These are phyloP conservation scores for Nitzschia palea DNA, from an alignment of 108 stramenopile genomes.

Conservation along the genomic window DNA sequence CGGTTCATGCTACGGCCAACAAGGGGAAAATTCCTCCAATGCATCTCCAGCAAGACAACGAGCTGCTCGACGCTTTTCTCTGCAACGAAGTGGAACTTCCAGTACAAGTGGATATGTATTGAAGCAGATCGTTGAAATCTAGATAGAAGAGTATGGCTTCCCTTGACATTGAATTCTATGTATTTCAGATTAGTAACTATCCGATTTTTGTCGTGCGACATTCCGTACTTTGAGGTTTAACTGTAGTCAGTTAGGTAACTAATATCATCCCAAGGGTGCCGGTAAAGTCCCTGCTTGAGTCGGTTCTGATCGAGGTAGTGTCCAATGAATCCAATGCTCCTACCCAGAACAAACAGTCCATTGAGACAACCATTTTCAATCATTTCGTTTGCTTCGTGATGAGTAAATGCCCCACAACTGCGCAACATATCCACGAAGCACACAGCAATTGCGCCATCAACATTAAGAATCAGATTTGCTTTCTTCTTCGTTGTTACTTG, in stretches of 20 bases:
- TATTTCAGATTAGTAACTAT: too few relatives aligned
- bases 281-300: conserved; percentile 88
- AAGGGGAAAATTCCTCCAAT: too few relatives aligned
- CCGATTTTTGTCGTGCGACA: too few relatives aligned
- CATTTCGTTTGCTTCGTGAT: conserved; percentile 85
- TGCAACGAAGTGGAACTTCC: neutral
- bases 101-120: neutral
- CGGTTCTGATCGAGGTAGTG: conserved; percentile 92
- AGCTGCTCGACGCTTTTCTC: conserved; percentile 1
- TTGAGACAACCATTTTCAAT: conserved; percentile 89
- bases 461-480: conserved; percentile 88
- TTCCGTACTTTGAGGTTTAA: too few relatives aligned
- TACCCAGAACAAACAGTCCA: conserved; percentile 87
- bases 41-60: neutral
- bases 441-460: conserved; percentile 92
- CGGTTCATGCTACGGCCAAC: too few relatives aligned
- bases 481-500: conserved; percentile 90
- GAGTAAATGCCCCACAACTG: conserved; percentile 85
- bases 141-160: neutral
- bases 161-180: neutral
- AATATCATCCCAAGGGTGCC: conserved; percentile 94
- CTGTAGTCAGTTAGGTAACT: conserved; percentile 54
- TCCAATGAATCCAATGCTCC: conserved; percentile 88
- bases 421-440: conserved; percentile 93
- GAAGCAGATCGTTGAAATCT: neutral